These are phyloP conservation scores for Arthroderma sp. DNA, from an alignment of 2,329 filamentous ascomycete genomes.

Conservation along the genomic window DNA sequence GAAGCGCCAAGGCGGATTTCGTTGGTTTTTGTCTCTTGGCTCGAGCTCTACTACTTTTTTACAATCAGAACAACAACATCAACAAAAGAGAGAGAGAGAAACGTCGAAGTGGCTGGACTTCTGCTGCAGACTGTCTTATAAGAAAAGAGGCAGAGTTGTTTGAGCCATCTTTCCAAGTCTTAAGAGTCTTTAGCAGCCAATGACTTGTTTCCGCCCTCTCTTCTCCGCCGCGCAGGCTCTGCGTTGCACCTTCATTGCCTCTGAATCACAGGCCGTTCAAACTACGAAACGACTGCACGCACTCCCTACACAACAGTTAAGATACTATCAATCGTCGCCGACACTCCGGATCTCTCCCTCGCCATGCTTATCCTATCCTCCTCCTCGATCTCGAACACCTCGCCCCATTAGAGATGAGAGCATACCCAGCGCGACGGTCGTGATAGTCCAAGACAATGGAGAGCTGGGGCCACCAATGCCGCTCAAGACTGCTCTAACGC, in stretches of 20 bases:
- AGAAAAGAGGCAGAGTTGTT: not conserved
- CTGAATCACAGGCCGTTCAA: not conserved
- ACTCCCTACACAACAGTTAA: not conserved
- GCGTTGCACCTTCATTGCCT: slow-evolving; percentile 8
- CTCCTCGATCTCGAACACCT: not conserved
- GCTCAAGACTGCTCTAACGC: slow-evolving; percentile 27
- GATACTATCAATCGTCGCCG: not conserved
- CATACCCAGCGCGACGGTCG: not conserved
- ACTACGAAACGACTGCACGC: not conserved
- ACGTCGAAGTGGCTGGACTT: too few relatives aligned
- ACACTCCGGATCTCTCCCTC: not conserved
- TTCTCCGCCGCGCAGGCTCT: slow-evolving; percentile 12
- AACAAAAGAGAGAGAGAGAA: too few relatives aligned
- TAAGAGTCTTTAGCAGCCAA: not conserved
- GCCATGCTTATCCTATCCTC: not conserved
- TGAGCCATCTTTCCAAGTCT: not conserved
- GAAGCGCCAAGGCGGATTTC: too few relatives aligned
- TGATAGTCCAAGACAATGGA: slow-evolving; percentile 14
- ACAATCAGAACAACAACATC: too few relatives aligned
- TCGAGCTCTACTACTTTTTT: too few relatives aligned
- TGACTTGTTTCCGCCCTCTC: slow-evolving; percentile 9
- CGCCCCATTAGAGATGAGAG: not conserved
- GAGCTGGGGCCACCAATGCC: slow-evolving; percentile 21
- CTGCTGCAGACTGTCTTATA: too few relatives aligned
- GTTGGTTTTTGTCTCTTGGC: too few relatives aligned